Conservation (phyloP, 2,329 filamentous ascomycete species). For the Colletotrichum sp. region DNA sequence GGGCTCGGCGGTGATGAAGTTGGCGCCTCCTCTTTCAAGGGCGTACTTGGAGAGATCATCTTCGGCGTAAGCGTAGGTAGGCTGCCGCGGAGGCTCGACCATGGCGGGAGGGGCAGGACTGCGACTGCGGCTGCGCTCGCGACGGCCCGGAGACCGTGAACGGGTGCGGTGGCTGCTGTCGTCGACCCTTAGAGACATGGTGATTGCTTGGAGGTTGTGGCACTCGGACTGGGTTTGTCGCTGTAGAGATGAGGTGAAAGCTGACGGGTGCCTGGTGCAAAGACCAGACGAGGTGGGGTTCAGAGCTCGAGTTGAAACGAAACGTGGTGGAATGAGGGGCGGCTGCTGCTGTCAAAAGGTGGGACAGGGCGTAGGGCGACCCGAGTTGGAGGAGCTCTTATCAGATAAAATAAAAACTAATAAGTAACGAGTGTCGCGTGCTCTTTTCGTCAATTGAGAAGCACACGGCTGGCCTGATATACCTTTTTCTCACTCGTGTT, state of each 20-base stretch:
- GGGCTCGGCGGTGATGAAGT: constrained; percentile 16
- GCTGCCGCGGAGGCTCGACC: constrained; percentile 45
- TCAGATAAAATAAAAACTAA: background rate
- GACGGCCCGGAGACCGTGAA: constrained; percentile 51
- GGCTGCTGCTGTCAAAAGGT: background rate
- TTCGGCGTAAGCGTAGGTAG: constrained; percentile 45
- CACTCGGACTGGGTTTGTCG: constrained; percentile 11
- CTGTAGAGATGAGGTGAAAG: background rate
- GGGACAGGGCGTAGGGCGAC: background rate
- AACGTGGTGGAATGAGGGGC: constrained; percentile 13
- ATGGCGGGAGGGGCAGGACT: constrained; percentile 32
- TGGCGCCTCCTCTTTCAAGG: constrained; percentile 16
- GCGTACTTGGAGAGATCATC: constrained; percentile 42
- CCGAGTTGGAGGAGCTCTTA: background rate
- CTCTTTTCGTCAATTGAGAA: background rate
- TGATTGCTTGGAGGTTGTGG: constrained; percentile 2
- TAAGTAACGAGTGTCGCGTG: constrained; percentile 1
- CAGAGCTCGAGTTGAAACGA: constrained; percentile 16
- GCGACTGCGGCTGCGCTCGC: constrained; percentile 38
- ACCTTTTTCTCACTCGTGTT: background rate
- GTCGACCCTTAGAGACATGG: constrained; percentile 59
- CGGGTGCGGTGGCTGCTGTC: constrained; percentile 48
- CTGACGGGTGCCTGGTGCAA: background rate
- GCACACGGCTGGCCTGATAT: background rate
- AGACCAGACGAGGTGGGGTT: background rate